A percentile compares a stretch with the other conserved stretches of the same genome.
phyloP scores from a whole-genome alignment of 1,139 yeast genomes.

The Petasospora fabianii region DNA sequence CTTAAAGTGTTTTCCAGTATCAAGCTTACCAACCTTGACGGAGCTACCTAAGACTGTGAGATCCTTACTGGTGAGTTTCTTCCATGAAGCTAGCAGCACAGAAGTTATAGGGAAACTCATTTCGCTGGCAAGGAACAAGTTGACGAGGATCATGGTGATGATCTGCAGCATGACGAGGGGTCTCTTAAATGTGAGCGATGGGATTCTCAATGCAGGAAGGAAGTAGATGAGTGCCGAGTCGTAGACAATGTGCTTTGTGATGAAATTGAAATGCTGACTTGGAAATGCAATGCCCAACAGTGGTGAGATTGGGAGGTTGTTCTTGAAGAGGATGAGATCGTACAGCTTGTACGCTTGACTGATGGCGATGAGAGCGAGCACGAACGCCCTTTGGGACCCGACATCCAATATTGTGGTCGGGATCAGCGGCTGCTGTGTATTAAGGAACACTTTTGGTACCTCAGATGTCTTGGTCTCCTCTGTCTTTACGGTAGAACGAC shows the following conservation, averaged over 20 bases:
- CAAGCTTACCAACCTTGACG: conserved; percentile 39
- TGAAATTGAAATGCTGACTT: conserved; percentile 52
- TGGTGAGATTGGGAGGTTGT: conserved; percentile 28
- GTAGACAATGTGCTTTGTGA: conserved; percentile 64
- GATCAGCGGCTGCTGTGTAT: conserved; percentile 38
- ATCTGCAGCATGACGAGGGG: conserved; percentile 36
- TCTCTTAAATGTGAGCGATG: conserved; percentile 55
- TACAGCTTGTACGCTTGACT: conserved; percentile 81
- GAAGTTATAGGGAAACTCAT: conserved; percentile 47
- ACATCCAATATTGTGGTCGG: conserved; percentile 61
- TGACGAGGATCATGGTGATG: conserved; percentile 31
- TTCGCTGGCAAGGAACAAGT: conserved; percentile 37
- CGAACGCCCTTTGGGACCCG: conserved; percentile 75
- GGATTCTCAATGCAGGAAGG: conserved; percentile 72
- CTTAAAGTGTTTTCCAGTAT: conserved; percentile 70
- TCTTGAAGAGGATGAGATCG: conserved; percentile 49
- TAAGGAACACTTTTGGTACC: conserved; percentile 1
- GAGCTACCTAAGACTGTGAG: conserved; percentile 62
- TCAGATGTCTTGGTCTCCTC: conserved; percentile 4
- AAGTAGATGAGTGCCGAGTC: conserved; percentile 70
- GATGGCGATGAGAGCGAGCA: conserved; percentile 61
- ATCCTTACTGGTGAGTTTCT: conserved; percentile 52
- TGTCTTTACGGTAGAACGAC: background rate
- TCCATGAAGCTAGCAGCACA: conserved; percentile 44
- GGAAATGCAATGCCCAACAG: conserved; percentile 34